phyloP scores from a whole-genome alignment of 306 rosid genomes.

The Pterocarpus macrocarpus region DNA sequence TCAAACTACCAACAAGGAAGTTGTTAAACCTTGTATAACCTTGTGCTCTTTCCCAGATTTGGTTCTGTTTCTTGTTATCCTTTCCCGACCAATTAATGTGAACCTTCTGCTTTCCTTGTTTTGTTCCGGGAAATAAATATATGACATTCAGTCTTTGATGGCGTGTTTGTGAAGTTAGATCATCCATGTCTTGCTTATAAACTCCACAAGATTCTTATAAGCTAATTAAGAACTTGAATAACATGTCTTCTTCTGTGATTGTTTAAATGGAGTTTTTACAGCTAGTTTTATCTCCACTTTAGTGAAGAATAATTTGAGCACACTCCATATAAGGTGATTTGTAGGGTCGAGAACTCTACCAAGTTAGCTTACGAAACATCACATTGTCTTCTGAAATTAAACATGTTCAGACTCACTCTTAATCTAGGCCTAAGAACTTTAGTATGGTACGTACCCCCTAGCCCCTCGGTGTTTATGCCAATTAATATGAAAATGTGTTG shows the following conservation, averaged over 20 bases:
- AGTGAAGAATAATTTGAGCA: neutral
- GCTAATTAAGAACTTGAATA: neutral
- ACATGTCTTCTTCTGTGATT: neutral
- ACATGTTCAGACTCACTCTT: neutral
- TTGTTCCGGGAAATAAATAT: constrained; percentile 13
- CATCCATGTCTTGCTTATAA: neutral
- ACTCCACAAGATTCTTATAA: neutral
- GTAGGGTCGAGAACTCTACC: neutral
- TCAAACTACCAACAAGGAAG: neutral
- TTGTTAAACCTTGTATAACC: neutral
- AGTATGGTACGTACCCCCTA: neutral
- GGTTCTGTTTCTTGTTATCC: neutral
- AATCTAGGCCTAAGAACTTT: neutral
- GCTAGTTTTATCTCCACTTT: neutral
- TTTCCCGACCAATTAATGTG: constrained; percentile 7
- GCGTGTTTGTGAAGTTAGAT: constrained; percentile 6
- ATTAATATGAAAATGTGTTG: neutral
- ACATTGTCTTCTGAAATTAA: neutral
- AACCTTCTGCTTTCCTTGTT: constrained; percentile 20
- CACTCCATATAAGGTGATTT: neutral
- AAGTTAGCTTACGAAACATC: neutral
- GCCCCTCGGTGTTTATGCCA: neutral
- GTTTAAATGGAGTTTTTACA: neutral
- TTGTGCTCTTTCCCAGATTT: constrained; percentile 31
- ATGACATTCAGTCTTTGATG: neutral